These are phyloP conservation scores for Triglochin maritima DNA, from an alignment of 106 monocot species.

Conservation along the genomic window DNA sequence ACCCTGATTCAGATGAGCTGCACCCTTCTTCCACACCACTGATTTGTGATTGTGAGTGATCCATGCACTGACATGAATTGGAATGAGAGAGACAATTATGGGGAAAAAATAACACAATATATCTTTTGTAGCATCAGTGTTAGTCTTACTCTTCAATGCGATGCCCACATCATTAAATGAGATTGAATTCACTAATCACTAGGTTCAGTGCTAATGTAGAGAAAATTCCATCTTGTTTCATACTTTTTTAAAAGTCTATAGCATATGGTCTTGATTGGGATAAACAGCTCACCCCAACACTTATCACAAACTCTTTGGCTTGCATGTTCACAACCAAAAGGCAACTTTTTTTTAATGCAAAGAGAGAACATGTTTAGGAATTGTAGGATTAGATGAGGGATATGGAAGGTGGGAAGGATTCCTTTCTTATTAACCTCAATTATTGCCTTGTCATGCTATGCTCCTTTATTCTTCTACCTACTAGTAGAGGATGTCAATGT, in stretches of 20 bases:
- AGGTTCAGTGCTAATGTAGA: conserved; percentile 4
- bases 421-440: background rate
- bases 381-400: conserved; percentile 1
- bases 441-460: background rate
- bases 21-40: conserved; percentile 1
- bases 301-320: conserved; percentile 3
- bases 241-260: background rate
- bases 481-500: background rate
- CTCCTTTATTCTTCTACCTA: conserved; percentile 3
- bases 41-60: background rate
- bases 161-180: conserved; percentile 12
- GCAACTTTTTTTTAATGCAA: conserved; percentile 6
- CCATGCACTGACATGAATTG: background rate
- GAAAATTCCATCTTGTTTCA: conserved; percentile 1
- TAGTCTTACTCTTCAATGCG: too few species aligned
- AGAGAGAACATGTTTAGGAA: conserved; percentile 1
- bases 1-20: conserved; percentile 9
- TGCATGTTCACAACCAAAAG: conserved; percentile 7
- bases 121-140: too few species aligned
- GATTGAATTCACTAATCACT: background rate
- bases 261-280: conserved; percentile 8
- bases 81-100: background rate
- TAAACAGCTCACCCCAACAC: background rate
- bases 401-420: background rate
- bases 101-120: too few species aligned